Conservation (phyloP, 1,284 basidiomycete species). For the Mycena citricolor region DNA sequence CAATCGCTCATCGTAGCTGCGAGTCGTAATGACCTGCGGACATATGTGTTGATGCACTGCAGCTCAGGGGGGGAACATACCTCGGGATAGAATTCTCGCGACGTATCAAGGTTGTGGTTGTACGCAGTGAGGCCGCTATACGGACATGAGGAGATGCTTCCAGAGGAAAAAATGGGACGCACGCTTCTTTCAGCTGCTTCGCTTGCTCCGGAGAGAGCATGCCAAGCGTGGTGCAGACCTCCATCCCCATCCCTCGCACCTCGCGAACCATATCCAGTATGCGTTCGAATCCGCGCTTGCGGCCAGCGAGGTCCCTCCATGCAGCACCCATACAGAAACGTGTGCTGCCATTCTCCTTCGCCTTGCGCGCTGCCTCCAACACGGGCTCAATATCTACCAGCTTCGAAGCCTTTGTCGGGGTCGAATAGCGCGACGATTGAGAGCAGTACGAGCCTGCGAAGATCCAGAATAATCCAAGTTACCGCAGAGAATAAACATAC, state of each 20-base stretch:
- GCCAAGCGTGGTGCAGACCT: conserved; percentile 97
- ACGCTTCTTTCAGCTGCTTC: conserved; percentile 91
- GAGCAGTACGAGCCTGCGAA: conserved; percentile 90
- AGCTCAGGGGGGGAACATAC: conserved; percentile 38
- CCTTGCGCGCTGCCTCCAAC: conserved; percentile 85
- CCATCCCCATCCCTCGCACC: conserved; percentile 90
- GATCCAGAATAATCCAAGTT: neutral
- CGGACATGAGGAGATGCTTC: conserved; percentile 10
- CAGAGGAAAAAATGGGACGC: conserved; percentile 27
- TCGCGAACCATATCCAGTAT: conserved; percentile 93
- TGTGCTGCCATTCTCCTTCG: conserved; percentile 95
- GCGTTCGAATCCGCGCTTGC: conserved; percentile 92
- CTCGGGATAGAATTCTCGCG: conserved; percentile 94
- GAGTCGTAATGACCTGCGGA: conserved; percentile 86
- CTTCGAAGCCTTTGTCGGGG: conserved; percentile 85
- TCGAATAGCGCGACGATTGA: conserved; percentile 91
- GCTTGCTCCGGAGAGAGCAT: conserved; percentile 97
- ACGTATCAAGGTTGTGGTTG: conserved; percentile 99
- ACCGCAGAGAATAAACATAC: conserved; percentile 45
- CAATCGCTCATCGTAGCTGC: conserved; percentile 92
- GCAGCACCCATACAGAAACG: conserved; percentile 99
- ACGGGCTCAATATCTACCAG: conserved; percentile 93
- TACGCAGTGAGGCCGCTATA: conserved; percentile 90
- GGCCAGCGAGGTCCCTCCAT: conserved; percentile 95
- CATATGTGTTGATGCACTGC: conserved; percentile 9